Conservation (phyloP, 176 grass and related monocot genomes). For the Pontederia paniculata region DNA sequence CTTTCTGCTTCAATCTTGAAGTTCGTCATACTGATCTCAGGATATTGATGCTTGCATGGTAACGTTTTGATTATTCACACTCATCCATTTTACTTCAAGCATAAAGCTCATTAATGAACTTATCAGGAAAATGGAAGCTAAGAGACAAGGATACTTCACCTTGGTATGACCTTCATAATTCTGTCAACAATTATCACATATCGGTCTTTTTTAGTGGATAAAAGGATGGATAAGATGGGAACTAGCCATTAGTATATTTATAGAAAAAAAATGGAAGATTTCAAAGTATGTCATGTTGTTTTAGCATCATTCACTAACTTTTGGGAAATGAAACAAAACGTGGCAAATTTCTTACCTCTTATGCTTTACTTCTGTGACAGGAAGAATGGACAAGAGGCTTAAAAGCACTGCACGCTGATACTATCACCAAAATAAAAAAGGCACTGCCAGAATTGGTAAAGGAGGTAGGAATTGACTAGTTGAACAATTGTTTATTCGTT, state of each 20-base stretch:
- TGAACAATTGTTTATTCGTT: background rate
- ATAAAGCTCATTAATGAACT: background rate
- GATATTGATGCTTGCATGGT: conserved; percentile 99
- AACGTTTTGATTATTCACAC: conserved; percentile 5
- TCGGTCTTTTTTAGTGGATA: too few species aligned
- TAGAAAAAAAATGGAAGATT: too few species aligned
- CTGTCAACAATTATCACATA: background rate
- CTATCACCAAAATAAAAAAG: conserved; percentile 87
- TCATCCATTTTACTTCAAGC: background rate
- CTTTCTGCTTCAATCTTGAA: conserved; percentile 70
- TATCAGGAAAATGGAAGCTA: conserved; percentile 90
- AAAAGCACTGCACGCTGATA: conserved; percentile 84
- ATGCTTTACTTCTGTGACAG: too few species aligned
- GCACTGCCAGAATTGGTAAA: conserved; percentile 76
- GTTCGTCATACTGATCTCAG: conserved; percentile 93
- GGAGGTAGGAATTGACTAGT: conserved; percentile 46
- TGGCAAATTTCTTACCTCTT: too few species aligned
- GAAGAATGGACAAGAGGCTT: conserved; percentile 88
- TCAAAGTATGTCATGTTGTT: background rate
- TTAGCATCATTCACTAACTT: too few species aligned
- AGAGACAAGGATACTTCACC: conserved; percentile 96
- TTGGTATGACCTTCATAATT: conserved; percentile 37
- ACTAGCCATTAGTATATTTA: too few species aligned
- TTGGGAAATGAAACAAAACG: too few species aligned
- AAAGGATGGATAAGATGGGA: too few species aligned